A percentile compares a stretch with the other conserved stretches of the same genome.
These are phyloP conservation scores for Cadophora sp. DNA, from an alignment of 2,329 filamentous ascomycete species.

Conservation along the genomic window DNA sequence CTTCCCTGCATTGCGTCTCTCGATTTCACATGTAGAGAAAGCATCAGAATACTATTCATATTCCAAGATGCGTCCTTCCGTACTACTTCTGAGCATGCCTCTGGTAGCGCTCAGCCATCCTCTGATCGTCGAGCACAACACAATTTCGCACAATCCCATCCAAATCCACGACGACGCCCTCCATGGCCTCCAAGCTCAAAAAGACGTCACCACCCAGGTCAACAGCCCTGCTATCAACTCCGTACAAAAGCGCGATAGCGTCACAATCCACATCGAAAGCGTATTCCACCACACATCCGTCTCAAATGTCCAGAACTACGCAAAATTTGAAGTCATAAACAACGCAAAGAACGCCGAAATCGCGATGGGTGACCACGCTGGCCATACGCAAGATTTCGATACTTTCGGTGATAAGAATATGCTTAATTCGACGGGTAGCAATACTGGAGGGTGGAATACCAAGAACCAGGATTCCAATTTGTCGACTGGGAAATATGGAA, in stretches of 20 bases:
- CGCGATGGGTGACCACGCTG: conserved; percentile 15
- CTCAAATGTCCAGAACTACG: not conserved
- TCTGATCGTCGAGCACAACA: conserved; percentile 17
- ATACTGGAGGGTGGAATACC: conserved; percentile 23
- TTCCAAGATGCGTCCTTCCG: conserved; percentile 4
- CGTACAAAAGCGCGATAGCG: conserved; percentile 1
- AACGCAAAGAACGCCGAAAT: conserved; percentile 18
- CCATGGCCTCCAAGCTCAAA: not conserved
- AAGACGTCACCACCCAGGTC: not conserved
- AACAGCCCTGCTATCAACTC: not conserved
- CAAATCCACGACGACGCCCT: conserved; percentile 9
- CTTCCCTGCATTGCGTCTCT: no score
- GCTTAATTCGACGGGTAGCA: conserved; percentile 20
- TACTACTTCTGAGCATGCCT: not conserved
- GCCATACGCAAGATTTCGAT: conserved; percentile 5
- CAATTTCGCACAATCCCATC: not conserved
- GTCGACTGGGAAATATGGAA: not conserved
- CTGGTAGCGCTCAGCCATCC: not conserved
- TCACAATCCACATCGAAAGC: conserved; percentile 11
- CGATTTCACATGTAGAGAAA: no score
- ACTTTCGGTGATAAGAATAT: conserved; percentile 21
- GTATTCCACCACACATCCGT: conserved; percentile 7
- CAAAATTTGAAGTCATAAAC: conserved; percentile 19
- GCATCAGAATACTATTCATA: not conserved
- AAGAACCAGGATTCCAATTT: conserved; percentile 10